Evolutionary conservation across 2,329 filamentous ascomycete species (phyloP), one percentile per base, ranked within the genome.

Genomic region (Thielaviopsis musarum): DNA sequence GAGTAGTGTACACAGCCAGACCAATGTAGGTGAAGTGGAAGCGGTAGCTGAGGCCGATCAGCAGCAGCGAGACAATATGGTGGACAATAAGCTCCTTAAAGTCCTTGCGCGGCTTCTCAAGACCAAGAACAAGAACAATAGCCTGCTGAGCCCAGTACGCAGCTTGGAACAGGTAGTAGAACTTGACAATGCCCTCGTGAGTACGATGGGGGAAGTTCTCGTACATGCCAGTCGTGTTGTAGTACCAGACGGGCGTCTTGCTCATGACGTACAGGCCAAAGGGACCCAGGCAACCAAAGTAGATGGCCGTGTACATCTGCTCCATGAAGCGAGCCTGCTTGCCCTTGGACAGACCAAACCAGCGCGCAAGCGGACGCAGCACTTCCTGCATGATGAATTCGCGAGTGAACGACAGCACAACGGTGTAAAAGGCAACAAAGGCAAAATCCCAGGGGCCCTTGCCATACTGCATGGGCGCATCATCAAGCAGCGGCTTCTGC

Each of bases 1-100:
- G 89, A 10, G 91, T 95, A 63, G 93, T 89, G 72, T 95, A 97
- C 38, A 97, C 89, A 21, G 89, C 88, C 59, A 96, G 74, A 26
- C 91, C 91, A 70, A 97, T 94, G 72, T 95, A 91, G 21, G 90
- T 94, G 71, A 96, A 97, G 73, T 97, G 91, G 76, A 95, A 97
- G 62, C 89, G 83, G 74, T 96, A 97, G 74, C 87, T 93, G 67
- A 91, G 74, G 61, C 74, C 85, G 65, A 97, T 95, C 66, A 97
- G 78, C 21, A 84, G 75, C 62, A 97, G 74, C 21, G 88, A 94
- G 69, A 96, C 87, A 65, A 96, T 84, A 70, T 97, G 91, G 70
- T 97, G 91, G 59, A 84, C 82, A 56, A 95, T 88, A 58, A 96
- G 79, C 75, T 96, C 91, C 73, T 88, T 91, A 73, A 91, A 96